A percentile compares a stretch with the other conserved stretches of the same genome.
Conservation (phyloP, 352 stramenopile species). For the Phytophthora constricta region DNA sequence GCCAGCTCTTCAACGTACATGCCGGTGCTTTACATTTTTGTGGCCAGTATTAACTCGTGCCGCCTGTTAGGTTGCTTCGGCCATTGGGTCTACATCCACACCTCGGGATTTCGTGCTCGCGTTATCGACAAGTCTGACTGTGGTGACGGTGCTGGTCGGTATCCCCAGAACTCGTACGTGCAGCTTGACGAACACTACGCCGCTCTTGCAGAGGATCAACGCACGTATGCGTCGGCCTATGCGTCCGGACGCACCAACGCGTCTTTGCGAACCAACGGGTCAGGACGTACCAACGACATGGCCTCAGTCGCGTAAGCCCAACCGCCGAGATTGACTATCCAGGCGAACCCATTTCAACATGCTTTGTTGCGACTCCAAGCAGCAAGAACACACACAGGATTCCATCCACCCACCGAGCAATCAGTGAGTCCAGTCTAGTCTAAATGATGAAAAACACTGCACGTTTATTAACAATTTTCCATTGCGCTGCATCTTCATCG, state of each 20-base stretch:
- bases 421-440: slow-evolving; percentile 30
- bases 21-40: slow-evolving; percentile 72
- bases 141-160: slow-evolving; percentile 58
- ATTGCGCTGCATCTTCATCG: neutral
- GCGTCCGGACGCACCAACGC: slow-evolving; percentile 49
- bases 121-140: slow-evolving; percentile 62
- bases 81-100: slow-evolving; percentile 80
- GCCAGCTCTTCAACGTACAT: slow-evolving; percentile 62
- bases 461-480: no score
- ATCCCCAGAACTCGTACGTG: slow-evolving; percentile 62
- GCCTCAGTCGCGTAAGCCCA: slow-evolving; percentile 35
- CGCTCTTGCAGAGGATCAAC: slow-evolving; percentile 69
- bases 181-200: slow-evolving; percentile 82
- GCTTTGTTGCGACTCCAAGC: slow-evolving; percentile 15
- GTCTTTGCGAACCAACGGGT: slow-evolving; percentile 29
- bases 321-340: slow-evolving; percentile 5
- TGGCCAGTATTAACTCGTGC: slow-evolving; percentile 72
- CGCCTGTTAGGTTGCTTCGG: slow-evolving; percentile 71
- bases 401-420: slow-evolving; percentile 10
- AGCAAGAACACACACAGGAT: slow-evolving; percentile 29
- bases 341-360: slow-evolving; percentile 9
- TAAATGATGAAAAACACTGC: slow-evolving; percentile 29
- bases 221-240: slow-evolving; percentile 52
- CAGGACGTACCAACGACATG: slow-evolving; percentile 25
- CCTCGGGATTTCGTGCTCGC: slow-evolving; percentile 40